Percentiles rank a stretch among this genome's conserved stretches.
Evolutionary conservation across 345 rosid genomes (phyloP).

Genomic region (Linum lewisii): DNA sequence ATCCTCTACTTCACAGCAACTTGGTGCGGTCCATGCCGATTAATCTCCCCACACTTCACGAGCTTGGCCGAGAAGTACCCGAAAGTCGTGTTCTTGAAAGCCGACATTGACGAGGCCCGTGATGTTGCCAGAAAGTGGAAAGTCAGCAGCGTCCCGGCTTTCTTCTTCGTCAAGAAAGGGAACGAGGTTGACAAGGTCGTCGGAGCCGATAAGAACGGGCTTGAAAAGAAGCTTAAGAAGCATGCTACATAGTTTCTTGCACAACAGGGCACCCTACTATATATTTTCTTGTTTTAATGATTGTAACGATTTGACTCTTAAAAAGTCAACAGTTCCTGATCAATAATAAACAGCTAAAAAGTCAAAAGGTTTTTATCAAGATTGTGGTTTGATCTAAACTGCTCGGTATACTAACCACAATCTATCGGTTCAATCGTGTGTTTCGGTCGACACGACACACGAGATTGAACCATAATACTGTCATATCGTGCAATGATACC

Average conservation of each 20-base stretch:
- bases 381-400: too few relatives aligned
- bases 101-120: conserved; percentile 55
- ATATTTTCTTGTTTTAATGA: too few relatives aligned
- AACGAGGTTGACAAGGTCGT: conserved; percentile 79
- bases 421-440: too few relatives aligned
- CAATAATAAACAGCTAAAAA: too few relatives aligned
- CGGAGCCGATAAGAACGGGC: conserved; percentile 70
- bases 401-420: too few relatives aligned
- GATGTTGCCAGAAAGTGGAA: conserved; percentile 60
- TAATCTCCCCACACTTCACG: conserved; percentile 71
- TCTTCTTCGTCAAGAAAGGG: conserved; percentile 61
- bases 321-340: too few relatives aligned
- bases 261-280: too few relatives aligned
- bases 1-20: conserved; percentile 83
- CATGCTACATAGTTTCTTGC: conserved; percentile 20
- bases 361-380: too few relatives aligned
- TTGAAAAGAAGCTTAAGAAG: conserved; percentile 58
- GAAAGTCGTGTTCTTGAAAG: conserved; percentile 68
- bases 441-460: too few relatives aligned
- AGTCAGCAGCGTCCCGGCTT: conserved; percentile 65
- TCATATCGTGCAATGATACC: too few relatives aligned
- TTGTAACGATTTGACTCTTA: too few relatives aligned
- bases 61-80: conserved; percentile 61
- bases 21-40: conserved; percentile 93
- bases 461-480: too few relatives aligned